phyloP scores from a whole-genome alignment of 73 alveolate genomes.

The Paramecium caudatum region DNA sequence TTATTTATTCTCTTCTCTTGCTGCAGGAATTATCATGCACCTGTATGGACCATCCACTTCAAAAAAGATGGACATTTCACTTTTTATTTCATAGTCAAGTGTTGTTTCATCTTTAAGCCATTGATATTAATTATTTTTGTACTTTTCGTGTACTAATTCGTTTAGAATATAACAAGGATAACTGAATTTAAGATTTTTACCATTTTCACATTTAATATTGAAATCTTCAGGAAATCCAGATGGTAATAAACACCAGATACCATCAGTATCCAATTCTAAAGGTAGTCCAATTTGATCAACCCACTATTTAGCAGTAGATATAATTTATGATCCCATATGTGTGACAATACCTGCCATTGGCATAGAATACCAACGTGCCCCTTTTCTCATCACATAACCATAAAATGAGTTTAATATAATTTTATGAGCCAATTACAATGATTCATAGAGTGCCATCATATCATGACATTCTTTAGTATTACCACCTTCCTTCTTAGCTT shows the following conservation, averaged over 20 bases:
- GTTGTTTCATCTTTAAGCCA: conserved; percentile 74
- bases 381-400: conserved; percentile 99
- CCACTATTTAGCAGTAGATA: conserved; percentile 96
- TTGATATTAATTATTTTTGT: conserved; percentile 97
- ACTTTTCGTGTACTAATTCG: conserved; percentile 95
- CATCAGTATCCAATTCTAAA: conserved; percentile 99
- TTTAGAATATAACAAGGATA: conserved; percentile 99
- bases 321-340: conserved; percentile 98
- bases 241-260: conserved; percentile 99
- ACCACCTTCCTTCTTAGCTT: conserved; percentile 91
- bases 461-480: conserved; percentile 81
- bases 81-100: conserved; percentile 81
- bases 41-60: conserved; percentile 99
- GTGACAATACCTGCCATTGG: conserved; percentile 99
- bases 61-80: conserved; percentile 99
- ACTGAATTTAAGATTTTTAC: conserved; percentile 91
- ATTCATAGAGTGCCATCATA: conserved; percentile 90
- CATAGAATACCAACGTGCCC: conserved; percentile 99
- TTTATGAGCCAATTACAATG: conserved; percentile 99
- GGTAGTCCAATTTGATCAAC: conserved; percentile 99
- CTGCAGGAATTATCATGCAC: conserved; percentile 98
- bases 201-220: conserved; percentile 88
- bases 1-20: conserved; percentile 98
- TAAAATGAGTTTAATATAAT: conserved; percentile 99
- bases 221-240: conserved; percentile 99